Evolutionary conservation across 345 rosid genomes (phyloP).

Genomic region (Carallia brachiata): DNA sequence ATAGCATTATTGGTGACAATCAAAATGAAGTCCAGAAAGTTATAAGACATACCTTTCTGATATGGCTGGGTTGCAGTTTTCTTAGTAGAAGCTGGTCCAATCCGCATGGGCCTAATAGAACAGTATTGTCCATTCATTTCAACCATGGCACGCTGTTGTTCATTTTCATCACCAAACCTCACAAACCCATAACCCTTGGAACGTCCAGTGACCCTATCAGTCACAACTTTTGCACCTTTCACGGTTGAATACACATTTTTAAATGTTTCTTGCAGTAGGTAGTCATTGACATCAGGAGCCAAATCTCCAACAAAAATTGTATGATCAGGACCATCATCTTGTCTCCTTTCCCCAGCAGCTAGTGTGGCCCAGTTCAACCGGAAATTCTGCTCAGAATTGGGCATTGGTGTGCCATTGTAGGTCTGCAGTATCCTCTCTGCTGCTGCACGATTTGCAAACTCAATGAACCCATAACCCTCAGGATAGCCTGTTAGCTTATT

Average conservation of each 20-base stretch:
- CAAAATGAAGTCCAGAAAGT: neutral
- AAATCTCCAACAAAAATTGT: slow-evolving; percentile 92
- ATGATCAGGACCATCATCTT: slow-evolving; percentile 75
- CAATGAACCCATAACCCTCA: slow-evolving; percentile 92
- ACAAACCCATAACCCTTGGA: slow-evolving; percentile 99
- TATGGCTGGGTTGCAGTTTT: slow-evolving; percentile 63
- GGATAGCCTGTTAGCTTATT: slow-evolving; percentile 65
- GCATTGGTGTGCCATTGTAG: slow-evolving; percentile 81
- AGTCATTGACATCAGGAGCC: slow-evolving; percentile 89
- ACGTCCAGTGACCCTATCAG: slow-evolving; percentile 85
- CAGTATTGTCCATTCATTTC: slow-evolving; percentile 92
- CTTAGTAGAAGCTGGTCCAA: slow-evolving; percentile 89
- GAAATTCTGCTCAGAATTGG: slow-evolving; percentile 65
- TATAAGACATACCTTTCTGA: slow-evolving; percentile 58
- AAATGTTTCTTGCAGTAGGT: slow-evolving; percentile 70
- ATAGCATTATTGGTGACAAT: neutral
- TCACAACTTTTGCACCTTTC: slow-evolving; percentile 91
- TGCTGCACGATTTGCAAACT: slow-evolving; percentile 58
- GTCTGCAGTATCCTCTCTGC: slow-evolving; percentile 82
- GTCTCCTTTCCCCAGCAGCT: slow-evolving; percentile 86
- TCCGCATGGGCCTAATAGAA: slow-evolving; percentile 88
- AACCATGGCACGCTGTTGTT: slow-evolving; percentile 79
- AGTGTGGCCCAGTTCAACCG: slow-evolving; percentile 91
- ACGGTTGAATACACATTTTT: slow-evolving; percentile 58
- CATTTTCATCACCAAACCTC: slow-evolving; percentile 78